Evolutionary conservation across 352 stramenopile species (phyloP), one percentile per base, ranked within the genome.

Genomic region (Vaucheria bursata): DNA sequence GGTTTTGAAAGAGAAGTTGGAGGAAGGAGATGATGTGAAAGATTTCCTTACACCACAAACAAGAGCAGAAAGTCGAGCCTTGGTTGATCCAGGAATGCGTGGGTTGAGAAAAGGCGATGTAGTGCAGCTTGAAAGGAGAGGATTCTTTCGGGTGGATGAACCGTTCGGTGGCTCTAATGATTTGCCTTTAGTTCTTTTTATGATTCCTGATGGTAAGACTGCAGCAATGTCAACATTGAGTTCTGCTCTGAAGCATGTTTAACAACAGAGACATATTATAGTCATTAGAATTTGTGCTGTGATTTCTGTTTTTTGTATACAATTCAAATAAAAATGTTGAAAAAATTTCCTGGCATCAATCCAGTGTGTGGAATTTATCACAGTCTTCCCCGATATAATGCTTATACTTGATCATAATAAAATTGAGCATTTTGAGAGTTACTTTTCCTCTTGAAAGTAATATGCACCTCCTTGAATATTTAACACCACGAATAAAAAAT

Each of bases 151-250:
- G 50, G 85, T 88, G 18, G 79, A 84, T 66, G 74, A 73, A 36
- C 79, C 79, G 3, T 84, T 84, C 79, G 79, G 87, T 87, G 65
- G 35, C 66, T 87, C 91, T 49, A 93, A 93, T 80, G 39, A 50
- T 50, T 5, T 12, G 12, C 92, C 93, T n/a, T 85, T 98, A 7
- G 88, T 96, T 69, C 88, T 99, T 6, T 98, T 98, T 87, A 98
- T 98, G 90, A 95, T 99, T 77, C 96, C 96, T 0, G 95, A 99
- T 86, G 96, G 96, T 59, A 99, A 98, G 87, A 88, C 85, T 32
- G 95, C 95, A 85, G 85, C 83, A 8, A 87, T 86, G 82, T 79
- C 66, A 18, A 84, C 79, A 6, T 72, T 84, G 25, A 59, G 59
- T 34, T 70, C 53, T 35, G 69, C 79, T 37, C 75, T 84, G 34